Conservation (phyloP, 106 monocot genomes). For the Ottelia alismoides region DNA sequence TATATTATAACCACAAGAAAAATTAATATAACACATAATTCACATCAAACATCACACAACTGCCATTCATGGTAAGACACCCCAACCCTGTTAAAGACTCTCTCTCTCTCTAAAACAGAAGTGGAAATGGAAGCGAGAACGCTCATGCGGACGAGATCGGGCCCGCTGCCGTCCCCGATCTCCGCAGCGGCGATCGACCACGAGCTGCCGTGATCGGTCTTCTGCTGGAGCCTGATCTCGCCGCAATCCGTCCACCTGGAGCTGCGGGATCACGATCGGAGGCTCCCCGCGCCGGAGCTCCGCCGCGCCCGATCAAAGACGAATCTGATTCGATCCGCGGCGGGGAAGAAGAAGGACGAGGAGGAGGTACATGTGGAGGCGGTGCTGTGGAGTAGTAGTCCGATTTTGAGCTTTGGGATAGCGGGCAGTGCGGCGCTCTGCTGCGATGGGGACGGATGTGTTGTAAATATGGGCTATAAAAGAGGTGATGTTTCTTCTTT, state of each 20-base stretch:
- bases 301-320: neutral
- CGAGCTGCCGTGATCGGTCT: neutral
- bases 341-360: too few species aligned
- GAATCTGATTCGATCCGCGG: neutral
- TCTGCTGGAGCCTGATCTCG: neutral
- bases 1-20: too few species aligned
- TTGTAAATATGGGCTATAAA: too few species aligned
- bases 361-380: neutral
- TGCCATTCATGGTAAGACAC: too few species aligned
- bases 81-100: too few species aligned
- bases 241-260: neutral
- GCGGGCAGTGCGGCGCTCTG: too few species aligned
- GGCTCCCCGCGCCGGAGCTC: neutral
- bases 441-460: neutral
- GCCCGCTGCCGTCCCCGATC: neutral
- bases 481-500: too few species aligned
- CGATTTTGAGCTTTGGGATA: neutral
- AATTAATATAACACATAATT: too few species aligned
- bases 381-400: neutral
- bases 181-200: too few species aligned
- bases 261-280: neutral
- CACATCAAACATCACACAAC: too few species aligned
- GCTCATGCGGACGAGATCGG: slow-evolving; percentile 1
- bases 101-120: neutral
- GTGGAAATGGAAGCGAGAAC: slow-evolving; percentile 2